A percentile compares a stretch with the other conserved stretches of the same genome.
phyloP scores from a whole-genome alignment of 192 early-diverging fungal species.

The Mortierella claussenii region DNA sequence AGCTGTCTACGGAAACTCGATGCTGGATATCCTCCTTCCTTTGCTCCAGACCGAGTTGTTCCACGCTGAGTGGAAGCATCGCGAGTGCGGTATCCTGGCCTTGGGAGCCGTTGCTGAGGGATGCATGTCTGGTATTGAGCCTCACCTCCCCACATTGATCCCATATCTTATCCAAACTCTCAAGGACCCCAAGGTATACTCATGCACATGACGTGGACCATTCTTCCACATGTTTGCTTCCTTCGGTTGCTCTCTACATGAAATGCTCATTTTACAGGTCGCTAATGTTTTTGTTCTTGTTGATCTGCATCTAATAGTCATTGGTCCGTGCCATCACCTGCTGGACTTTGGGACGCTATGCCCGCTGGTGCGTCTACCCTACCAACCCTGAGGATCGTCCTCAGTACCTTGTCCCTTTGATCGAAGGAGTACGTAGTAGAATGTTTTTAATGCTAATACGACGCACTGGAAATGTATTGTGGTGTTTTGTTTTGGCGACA shows the following conservation, averaged over 20 bases:
- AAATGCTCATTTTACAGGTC: neutral
- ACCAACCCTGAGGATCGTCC: slow-evolving; percentile 65
- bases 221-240: too few species aligned
- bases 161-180: slow-evolving; percentile 87
- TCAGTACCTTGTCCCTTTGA: slow-evolving; percentile 86
- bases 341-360: slow-evolving; percentile 97
- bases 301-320: slow-evolving; percentile 60
- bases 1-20: slow-evolving; percentile 85
- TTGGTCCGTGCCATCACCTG: slow-evolving; percentile 97
- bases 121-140: slow-evolving; percentile 88
- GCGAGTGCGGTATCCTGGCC: slow-evolving; percentile 96
- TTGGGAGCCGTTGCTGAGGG: slow-evolving; percentile 98
- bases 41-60: slow-evolving; percentile 84
- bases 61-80: slow-evolving; percentile 88
- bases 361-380: slow-evolving; percentile 78
- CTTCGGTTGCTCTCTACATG: neutral
- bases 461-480: neutral
- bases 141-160: slow-evolving; percentile 87
- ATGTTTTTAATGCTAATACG: neutral
- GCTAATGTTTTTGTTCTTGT: neutral
- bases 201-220: neutral
- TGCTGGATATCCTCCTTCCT: slow-evolving; percentile 89
- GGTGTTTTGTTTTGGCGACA: too few species aligned
- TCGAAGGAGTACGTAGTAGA: slow-evolving; percentile 63
- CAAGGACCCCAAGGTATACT: slow-evolving; percentile 76